Evolutionary conservation across 106 monocot genomes (phyloP).

Genomic region (Hemerocallis citrina): DNA sequence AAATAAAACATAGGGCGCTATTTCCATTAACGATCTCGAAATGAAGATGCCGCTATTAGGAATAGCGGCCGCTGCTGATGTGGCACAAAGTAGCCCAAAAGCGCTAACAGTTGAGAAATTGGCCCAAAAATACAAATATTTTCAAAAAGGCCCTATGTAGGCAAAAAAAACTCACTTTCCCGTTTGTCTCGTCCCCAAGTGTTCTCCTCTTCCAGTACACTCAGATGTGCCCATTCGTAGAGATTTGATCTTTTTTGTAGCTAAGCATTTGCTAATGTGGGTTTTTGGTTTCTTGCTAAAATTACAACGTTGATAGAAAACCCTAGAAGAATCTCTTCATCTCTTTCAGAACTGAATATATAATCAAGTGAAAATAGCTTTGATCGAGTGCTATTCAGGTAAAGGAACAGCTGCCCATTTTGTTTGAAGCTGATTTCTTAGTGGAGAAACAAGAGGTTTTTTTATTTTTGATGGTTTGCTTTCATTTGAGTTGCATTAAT

Average conservation of each 20-base stretch:
- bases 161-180: too few relatives aligned
- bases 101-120: too few relatives aligned
- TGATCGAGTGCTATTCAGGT: background rate
- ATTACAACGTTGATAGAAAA: background rate
- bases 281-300: background rate
- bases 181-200: conserved; percentile 2
- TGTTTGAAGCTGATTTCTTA: background rate
- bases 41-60: too few relatives aligned
- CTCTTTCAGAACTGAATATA: background rate
- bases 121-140: too few relatives aligned
- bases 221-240: background rate
- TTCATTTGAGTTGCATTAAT: background rate
- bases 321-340: background rate
- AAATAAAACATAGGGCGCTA: too few relatives aligned
- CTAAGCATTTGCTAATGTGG: background rate
- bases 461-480: background rate
- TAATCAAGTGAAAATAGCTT: background rate
- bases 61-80: too few relatives aligned
- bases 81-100: too few relatives aligned
- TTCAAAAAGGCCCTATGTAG: too few relatives aligned
- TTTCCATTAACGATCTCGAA: too few relatives aligned
- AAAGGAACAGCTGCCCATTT: background rate
- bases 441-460: background rate
- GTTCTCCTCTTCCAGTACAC: background rate
- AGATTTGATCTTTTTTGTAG: background rate